Evolutionary conservation across 1,284 basidiomycete species (phyloP).

Genomic region (Sanghuangporus weigelae): DNA sequence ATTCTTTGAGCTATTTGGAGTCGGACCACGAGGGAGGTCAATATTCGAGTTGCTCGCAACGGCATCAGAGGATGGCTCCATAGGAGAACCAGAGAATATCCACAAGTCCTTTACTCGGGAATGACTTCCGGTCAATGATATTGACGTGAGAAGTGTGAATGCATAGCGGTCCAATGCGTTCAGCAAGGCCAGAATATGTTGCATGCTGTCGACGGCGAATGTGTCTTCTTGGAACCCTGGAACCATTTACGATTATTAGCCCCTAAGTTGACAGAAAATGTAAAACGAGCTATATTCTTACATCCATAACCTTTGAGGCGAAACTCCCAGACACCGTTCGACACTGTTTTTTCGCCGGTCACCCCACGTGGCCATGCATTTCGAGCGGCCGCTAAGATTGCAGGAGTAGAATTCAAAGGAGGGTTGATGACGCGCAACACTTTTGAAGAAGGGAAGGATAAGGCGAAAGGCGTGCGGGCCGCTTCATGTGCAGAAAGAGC

Average conservation of each 20-base stretch:
- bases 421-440: conserved; percentile 66
- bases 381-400: conserved; percentile 72
- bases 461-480: conserved; percentile 48
- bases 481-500: conserved; percentile 18
- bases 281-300: conserved; percentile 30
- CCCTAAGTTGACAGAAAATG: not conserved
- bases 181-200: conserved; percentile 63
- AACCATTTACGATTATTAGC: conserved; percentile 16
- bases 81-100: conserved; percentile 59
- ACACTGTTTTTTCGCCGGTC: conserved; percentile 68
- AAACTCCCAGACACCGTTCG: conserved; percentile 67
- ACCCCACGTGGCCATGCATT: conserved; percentile 75
- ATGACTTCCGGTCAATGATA: conserved; percentile 56
- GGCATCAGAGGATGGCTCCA: conserved; percentile 28
- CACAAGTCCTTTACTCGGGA: conserved; percentile 74
- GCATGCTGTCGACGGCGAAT: conserved; percentile 70
- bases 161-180: conserved; percentile 60
- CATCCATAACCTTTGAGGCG: conserved; percentile 77
- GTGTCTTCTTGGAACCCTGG: conserved; percentile 75
- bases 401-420: conserved; percentile 68
- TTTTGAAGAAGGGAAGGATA: conserved; percentile 66
- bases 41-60: conserved; percentile 26
- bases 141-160: conserved; percentile 61
- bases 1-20: conserved; percentile 17
- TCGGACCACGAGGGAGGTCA: conserved; percentile 22